These are phyloP conservation scores for Xylaria digitata DNA, from an alignment of 2,329 filamentous ascomycete genomes.

Conservation along the genomic window DNA sequence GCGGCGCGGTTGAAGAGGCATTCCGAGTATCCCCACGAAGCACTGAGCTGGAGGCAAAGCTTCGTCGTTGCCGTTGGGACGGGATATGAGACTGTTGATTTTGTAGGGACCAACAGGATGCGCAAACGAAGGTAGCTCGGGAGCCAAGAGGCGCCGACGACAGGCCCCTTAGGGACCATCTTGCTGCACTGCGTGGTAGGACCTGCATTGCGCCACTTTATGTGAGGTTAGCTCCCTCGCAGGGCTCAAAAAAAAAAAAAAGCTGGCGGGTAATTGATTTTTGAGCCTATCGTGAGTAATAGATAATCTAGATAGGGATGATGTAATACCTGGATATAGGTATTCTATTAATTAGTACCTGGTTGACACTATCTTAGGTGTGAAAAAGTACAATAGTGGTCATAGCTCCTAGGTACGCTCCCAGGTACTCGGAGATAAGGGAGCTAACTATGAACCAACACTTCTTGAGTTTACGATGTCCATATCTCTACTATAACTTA, in stretches of 20 bases:
- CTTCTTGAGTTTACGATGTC: too few relatives aligned
- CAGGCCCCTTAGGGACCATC: constrained; percentile 27
- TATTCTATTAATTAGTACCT: too few relatives aligned
- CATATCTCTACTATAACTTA: too few relatives aligned
- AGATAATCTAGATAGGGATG: background rate
- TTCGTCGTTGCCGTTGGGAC: constrained; percentile 34
- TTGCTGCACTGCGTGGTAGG: constrained; percentile 32
- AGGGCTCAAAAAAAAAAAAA: background rate
- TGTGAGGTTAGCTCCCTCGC: background rate
- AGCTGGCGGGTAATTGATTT: constrained; percentile 1
- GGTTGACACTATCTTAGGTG: too few relatives aligned
- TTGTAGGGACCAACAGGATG: constrained; percentile 42
- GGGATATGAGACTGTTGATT: constrained; percentile 6
- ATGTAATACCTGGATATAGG: background rate
- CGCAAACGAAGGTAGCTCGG: constrained; percentile 45
- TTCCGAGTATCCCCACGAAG: constrained; percentile 3
- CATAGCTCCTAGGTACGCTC: constrained; percentile 13
- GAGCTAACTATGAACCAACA: too few relatives aligned
- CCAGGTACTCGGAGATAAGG: background rate
- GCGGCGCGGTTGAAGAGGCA: constrained; percentile 40
- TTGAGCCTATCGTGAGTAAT: background rate
- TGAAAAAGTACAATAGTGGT: background rate
- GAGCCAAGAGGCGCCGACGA: constrained; percentile 25
- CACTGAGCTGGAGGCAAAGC: constrained; percentile 34
- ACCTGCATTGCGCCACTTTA: constrained; percentile 26